Conservation (phyloP, 192 early-diverging fungal species). For the Kappamyces sp. region DNA sequence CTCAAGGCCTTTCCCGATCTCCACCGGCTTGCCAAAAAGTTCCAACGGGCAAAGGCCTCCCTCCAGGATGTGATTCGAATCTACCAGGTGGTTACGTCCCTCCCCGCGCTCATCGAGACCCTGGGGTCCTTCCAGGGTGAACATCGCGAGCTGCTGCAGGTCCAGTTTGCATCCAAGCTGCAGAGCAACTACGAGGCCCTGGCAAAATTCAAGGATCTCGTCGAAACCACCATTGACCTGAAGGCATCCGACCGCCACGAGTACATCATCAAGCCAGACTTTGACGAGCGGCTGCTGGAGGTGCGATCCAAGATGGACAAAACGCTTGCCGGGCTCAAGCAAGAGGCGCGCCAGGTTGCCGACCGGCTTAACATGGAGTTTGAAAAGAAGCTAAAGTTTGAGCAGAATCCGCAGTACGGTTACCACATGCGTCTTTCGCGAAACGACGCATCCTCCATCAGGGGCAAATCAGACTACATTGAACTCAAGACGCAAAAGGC, state of each 20-base stretch:
- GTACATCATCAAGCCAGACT: constrained; percentile 80
- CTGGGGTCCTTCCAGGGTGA: constrained; percentile 43
- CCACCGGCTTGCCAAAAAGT: constrained; percentile 76
- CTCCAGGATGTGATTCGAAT: constrained; percentile 75
- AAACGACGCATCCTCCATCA: constrained; percentile 59
- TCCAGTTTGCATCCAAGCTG: constrained; percentile 46
- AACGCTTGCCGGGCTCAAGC: constrained; percentile 46
- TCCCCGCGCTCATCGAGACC: constrained; percentile 58
- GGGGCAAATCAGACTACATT: constrained; percentile 65
- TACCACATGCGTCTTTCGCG: constrained; percentile 78
- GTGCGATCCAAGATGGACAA: constrained; percentile 46
- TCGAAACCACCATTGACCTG: constrained; percentile 87
- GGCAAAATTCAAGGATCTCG: constrained; percentile 66
- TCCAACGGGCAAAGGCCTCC: constrained; percentile 65
- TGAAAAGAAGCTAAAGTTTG: constrained; percentile 86
- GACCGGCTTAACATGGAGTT: constrained; percentile 65
- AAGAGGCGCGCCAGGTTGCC: constrained; percentile 59
- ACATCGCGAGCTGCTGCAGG: constrained; percentile 43
- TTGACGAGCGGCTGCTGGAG: constrained; percentile 59
- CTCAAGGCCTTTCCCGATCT: constrained; percentile 84
- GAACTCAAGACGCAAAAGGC: constrained; percentile 85
- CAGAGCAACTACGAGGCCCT: constrained; percentile 51
- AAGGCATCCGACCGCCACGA: constrained; percentile 78
- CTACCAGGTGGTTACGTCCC: constrained; percentile 74
- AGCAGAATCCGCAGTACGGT: constrained; percentile 74